These are phyloP conservation scores for Nemania sp. DNA, from an alignment of 2,329 filamentous ascomycete genomes.

Conservation along the genomic window DNA sequence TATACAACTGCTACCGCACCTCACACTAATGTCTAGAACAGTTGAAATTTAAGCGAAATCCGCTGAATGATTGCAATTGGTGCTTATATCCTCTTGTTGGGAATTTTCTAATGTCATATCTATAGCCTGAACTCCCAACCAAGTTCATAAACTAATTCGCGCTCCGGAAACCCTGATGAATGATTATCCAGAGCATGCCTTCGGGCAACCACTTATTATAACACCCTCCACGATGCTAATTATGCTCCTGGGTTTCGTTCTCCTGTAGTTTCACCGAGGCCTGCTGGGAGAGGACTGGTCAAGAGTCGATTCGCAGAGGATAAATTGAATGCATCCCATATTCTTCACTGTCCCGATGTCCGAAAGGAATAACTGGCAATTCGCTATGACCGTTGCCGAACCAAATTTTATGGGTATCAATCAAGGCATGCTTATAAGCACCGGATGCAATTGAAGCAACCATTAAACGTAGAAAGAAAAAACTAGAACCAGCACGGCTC, in stretches of 20 bases:
- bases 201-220: no score
- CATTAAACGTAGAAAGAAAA: conserved; percentile 11
- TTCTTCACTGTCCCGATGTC: neutral
- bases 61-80: no score
- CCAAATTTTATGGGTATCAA: conserved; percentile 28
- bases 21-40: no score
- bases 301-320: no score
- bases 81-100: no score
- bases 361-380: conserved; percentile 9
- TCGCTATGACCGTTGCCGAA: conserved; percentile 12
- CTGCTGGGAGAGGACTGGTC: neutral
- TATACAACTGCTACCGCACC: no score
- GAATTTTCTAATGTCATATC: neutral
- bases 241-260: conserved; percentile 1
- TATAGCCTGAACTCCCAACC: conserved; percentile 12
- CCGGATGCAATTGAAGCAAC: conserved; percentile 12
- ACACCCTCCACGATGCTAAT: neutral
- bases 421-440: conserved; percentile 19
- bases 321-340: neutral
- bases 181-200: no score
- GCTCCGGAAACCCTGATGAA: no score
- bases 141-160: no score
- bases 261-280: conserved; percentile 1
- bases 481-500: conserved; percentile 12
- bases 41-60: no score